These are phyloP conservation scores for Atkinsonella hypoxylon DNA, from an alignment of 2,329 filamentous ascomycete species.

Conservation along the genomic window DNA sequence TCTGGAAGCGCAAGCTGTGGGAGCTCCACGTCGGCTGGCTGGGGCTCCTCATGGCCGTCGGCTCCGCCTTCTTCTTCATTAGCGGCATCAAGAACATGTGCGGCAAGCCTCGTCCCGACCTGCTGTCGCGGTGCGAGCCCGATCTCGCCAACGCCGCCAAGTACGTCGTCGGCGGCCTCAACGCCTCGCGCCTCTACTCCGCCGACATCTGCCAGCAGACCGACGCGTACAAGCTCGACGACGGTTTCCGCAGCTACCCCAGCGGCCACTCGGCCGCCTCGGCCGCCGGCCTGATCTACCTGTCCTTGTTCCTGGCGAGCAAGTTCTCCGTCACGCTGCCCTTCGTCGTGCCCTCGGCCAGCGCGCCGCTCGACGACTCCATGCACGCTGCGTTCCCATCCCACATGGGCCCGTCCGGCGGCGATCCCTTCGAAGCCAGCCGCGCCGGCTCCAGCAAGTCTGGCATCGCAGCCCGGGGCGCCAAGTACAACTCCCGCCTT, in stretches of 20 bases:
- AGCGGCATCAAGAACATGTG: conserved; percentile 73
- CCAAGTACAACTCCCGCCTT: conserved; percentile 20
- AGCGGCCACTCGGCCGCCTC: conserved; percentile 49
- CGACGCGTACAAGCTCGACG: conserved; percentile 49
- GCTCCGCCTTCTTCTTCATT: conserved; percentile 67
- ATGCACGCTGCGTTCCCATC: conserved; percentile 62
- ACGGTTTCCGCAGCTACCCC: conserved; percentile 73
- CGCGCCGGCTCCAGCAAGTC: conserved; percentile 12
- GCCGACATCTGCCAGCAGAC: conserved; percentile 62
- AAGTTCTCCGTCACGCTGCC: conserved; percentile 68
- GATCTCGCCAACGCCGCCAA: conserved; percentile 51
- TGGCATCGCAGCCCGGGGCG: conserved; percentile 11
- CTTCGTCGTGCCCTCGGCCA: conserved; percentile 41
- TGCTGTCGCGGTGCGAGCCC: conserved; percentile 68
- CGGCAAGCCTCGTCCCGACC: conserved; percentile 64
- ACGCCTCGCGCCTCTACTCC: conserved; percentile 58
- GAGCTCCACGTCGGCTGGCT: conserved; percentile 81
- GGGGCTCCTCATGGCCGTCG: conserved; percentile 62
- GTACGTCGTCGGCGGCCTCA: conserved; percentile 52
- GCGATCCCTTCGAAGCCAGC: conserved; percentile 25
- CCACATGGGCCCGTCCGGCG: conserved; percentile 39
- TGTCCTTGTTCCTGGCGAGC: conserved; percentile 76
- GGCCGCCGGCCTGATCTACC: conserved; percentile 71
- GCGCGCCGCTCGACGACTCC: conserved; percentile 30
- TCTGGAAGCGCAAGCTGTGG: conserved; percentile 80